Evolutionary conservation across 352 stramenopile species (phyloP).

Genomic region (Ophiocytium majus): DNA sequence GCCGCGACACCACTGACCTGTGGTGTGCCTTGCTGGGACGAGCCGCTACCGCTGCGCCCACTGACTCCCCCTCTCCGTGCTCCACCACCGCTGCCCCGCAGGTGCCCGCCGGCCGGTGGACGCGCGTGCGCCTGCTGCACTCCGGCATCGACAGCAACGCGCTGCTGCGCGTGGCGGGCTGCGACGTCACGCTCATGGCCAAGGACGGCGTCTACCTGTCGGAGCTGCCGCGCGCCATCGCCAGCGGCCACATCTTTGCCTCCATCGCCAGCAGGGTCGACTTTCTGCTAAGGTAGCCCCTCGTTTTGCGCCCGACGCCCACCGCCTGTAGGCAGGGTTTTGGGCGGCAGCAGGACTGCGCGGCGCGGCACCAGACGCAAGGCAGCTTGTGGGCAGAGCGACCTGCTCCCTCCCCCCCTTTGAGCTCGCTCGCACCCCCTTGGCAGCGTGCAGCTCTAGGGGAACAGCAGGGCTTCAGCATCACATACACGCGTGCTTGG

Average conservation of each 20-base stretch:
- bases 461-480: too few relatives aligned
- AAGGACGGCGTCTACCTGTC: constrained; percentile 51
- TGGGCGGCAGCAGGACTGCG: not conserved
- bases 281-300: not conserved
- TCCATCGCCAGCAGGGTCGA: constrained; percentile 8
- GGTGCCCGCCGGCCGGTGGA: constrained; percentile 35
- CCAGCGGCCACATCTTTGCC: not conserved
- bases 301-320: not conserved
- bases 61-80: too few relatives aligned
- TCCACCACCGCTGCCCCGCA: too few relatives aligned
- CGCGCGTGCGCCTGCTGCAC: constrained; percentile 42
- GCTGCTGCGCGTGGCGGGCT: constrained; percentile 15
- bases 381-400: too few relatives aligned
- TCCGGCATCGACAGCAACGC: constrained; percentile 28
- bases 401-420: too few relatives aligned
- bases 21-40: too few relatives aligned
- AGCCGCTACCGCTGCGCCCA: too few relatives aligned
- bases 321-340: not conserved
- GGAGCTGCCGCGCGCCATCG: constrained; percentile 33
- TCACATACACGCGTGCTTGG: too few relatives aligned
- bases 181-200: constrained; percentile 40
- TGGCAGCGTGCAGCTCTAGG: too few relatives aligned
- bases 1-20: too few relatives aligned
- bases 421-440: too few relatives aligned
- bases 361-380: not conserved